Percentiles rank a stretch among this genome's conserved stretches.
Conservation (phyloP, 2,329 filamentous ascomycete genomes). For the Xylariales sp. region DNA sequence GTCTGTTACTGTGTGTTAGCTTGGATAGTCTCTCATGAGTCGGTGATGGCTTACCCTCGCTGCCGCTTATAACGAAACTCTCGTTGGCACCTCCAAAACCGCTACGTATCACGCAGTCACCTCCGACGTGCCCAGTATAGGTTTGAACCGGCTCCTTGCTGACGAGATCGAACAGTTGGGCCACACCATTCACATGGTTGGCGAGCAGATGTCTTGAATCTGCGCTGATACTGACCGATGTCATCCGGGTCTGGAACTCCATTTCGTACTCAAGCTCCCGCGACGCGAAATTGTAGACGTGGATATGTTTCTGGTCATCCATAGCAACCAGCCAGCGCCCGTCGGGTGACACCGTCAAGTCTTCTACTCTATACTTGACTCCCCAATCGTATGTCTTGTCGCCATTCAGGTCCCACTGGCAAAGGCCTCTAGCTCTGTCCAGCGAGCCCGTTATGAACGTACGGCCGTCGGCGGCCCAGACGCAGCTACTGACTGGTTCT, state of each 20-base stretch:
- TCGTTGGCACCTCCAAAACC: constrained; percentile 86
- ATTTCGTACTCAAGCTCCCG: constrained; percentile 72
- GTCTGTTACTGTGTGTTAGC: constrained; percentile 32
- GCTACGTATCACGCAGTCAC: constrained; percentile 74
- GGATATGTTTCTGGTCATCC: constrained; percentile 63
- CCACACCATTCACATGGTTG: constrained; percentile 72
- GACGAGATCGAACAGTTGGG: constrained; percentile 73
- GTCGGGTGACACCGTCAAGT: constrained; percentile 77
- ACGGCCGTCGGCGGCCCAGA: constrained; percentile 77
- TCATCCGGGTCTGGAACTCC: constrained; percentile 63
- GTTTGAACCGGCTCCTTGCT: constrained; percentile 66
- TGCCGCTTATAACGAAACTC: constrained; percentile 87
- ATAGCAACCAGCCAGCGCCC: constrained; percentile 77
- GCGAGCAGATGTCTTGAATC: constrained; percentile 80
- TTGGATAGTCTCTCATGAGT: not conserved
- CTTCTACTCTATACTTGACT: constrained; percentile 71
- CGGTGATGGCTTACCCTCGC: constrained; percentile 61
- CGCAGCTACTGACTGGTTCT: constrained; percentile 83
- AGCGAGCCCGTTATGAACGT: constrained; percentile 77
- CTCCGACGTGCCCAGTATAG: constrained; percentile 72
- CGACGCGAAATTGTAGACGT: constrained; percentile 77
- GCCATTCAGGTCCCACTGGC: constrained; percentile 65
- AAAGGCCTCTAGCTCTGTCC: constrained; percentile 61
- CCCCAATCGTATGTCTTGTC: constrained; percentile 61
- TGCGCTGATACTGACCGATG: constrained; percentile 73